Evolutionary conservation across 2,329 filamentous ascomycete species (phyloP).

Genomic region (Epichloe uncinata): DNA sequence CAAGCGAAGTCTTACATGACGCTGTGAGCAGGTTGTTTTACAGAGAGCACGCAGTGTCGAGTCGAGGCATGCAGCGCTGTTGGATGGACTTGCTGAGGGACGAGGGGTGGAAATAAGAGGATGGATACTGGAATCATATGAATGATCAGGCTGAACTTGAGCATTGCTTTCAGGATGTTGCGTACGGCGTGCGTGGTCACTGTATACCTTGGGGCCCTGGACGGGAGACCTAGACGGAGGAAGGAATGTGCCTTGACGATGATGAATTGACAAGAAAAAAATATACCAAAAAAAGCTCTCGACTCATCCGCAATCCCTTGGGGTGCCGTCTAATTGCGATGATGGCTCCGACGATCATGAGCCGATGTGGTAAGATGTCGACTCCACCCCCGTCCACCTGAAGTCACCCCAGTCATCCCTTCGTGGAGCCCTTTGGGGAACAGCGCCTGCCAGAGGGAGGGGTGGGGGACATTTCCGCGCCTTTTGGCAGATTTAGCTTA

Average conservation of each 20-base stretch:
- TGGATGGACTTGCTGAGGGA: neutral
- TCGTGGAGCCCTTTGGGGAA: neutral
- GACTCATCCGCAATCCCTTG: too few relatives aligned
- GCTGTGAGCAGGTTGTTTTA: neutral
- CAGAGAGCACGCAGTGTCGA: neutral
- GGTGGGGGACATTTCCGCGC: too few relatives aligned
- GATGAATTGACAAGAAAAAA: neutral
- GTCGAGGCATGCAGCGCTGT: neutral
- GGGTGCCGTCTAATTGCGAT: too few relatives aligned
- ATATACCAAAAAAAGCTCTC: neutral
- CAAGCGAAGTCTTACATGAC: slow-evolving; percentile 6
- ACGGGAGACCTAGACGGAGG: neutral
- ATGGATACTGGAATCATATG: neutral
- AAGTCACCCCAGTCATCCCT: too few relatives aligned
- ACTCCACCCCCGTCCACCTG: neutral
- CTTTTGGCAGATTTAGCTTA: neutral
- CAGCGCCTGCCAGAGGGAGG: neutral
- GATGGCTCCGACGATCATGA: too few relatives aligned
- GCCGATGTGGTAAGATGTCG: neutral
- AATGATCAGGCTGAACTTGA: neutral
- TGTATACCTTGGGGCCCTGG: neutral
- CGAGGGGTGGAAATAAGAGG: neutral
- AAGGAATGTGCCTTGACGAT: slow-evolving; percentile 3
- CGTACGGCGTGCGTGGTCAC: neutral
- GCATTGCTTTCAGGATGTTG: neutral